These are phyloP conservation scores for Diddensiella transvaalensis DNA, from an alignment of 805 yeast species.

Conservation along the genomic window DNA sequence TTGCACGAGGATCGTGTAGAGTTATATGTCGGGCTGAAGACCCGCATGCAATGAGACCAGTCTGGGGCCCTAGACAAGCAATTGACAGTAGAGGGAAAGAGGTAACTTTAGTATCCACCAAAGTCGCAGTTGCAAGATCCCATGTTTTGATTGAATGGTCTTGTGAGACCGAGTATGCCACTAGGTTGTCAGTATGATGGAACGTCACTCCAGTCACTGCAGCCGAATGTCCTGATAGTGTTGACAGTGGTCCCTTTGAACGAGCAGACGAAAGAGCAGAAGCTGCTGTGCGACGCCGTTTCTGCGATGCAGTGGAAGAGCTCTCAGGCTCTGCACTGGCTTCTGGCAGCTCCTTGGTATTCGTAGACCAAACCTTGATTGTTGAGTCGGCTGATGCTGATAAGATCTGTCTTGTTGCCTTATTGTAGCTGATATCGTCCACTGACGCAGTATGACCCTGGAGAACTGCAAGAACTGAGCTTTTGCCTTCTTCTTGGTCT, in stretches of 20 bases:
- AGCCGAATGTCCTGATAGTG: constrained; percentile 75
- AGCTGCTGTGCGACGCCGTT: constrained; percentile 67
- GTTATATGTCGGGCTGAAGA: constrained; percentile 97
- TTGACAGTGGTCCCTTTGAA: constrained; percentile 76
- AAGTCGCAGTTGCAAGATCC: constrained; percentile 85
- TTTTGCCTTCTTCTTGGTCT: constrained; percentile 36
- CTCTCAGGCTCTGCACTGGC: constrained; percentile 35
- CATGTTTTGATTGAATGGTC: constrained; percentile 95
- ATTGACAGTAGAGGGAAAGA: constrained; percentile 80
- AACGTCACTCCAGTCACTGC: constrained; percentile 86
- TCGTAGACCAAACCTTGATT: constrained; percentile 86
- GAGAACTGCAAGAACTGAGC: constrained; percentile 71
- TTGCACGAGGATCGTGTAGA: constrained; percentile 83
- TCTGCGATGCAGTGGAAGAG: constrained; percentile 66
- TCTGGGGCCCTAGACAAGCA: constrained; percentile 59
- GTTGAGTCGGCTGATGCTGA: constrained; percentile 82
- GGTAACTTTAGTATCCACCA: constrained; percentile 84
- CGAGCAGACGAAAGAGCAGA: constrained; percentile 64
- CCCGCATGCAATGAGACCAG: constrained; percentile 78
- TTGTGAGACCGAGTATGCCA: constrained; percentile 90
- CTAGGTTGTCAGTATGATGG: constrained; percentile 68
- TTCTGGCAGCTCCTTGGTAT: constrained; percentile 74
- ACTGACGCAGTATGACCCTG: constrained; percentile 90
- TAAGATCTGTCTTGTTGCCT: constrained; percentile 55
- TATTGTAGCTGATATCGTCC: constrained; percentile 64